These are phyloP conservation scores for Barbarea vulgaris DNA, from an alignment of 345 rosid genomes.

Conservation along the genomic window DNA sequence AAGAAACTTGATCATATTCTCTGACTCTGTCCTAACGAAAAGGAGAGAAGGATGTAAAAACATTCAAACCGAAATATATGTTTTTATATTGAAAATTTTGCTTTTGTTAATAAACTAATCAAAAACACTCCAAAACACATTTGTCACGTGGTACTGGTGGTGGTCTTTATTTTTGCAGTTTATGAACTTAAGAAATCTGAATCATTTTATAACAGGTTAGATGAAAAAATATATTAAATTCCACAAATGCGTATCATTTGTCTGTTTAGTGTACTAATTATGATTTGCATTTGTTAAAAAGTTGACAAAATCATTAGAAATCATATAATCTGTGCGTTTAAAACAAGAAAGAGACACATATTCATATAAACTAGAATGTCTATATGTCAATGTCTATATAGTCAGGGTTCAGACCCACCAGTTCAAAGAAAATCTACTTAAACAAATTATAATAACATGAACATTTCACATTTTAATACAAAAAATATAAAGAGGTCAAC, in stretches of 20 bases:
- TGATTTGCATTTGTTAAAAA: background rate
- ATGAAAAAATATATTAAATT: background rate
- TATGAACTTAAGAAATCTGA: background rate
- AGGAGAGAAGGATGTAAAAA: background rate
- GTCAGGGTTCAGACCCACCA: background rate
- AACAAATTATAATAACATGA: background rate
- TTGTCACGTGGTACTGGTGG: constrained; percentile 4
- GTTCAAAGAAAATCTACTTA: background rate
- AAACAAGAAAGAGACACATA: constrained; percentile 25
- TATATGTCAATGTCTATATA: too few species aligned
- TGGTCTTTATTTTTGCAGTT: background rate
- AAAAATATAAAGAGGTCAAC: background rate
- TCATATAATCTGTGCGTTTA: constrained; percentile 29
- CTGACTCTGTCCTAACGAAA: constrained; percentile 24
- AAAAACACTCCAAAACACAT: background rate
- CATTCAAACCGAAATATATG: background rate
- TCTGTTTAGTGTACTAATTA: constrained; percentile 23
- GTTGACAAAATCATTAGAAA: constrained; percentile 18
- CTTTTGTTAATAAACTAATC: background rate
- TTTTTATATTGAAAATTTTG: background rate
- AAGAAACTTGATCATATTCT: constrained; percentile 30
- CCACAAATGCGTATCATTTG: constrained; percentile 15
- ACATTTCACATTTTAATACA: background rate
- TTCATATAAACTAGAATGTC: constrained; percentile 12
- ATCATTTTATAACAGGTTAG: constrained; percentile 4